Conservation (phyloP, 257 asterid species). For the Petunia axillaris region DNA sequence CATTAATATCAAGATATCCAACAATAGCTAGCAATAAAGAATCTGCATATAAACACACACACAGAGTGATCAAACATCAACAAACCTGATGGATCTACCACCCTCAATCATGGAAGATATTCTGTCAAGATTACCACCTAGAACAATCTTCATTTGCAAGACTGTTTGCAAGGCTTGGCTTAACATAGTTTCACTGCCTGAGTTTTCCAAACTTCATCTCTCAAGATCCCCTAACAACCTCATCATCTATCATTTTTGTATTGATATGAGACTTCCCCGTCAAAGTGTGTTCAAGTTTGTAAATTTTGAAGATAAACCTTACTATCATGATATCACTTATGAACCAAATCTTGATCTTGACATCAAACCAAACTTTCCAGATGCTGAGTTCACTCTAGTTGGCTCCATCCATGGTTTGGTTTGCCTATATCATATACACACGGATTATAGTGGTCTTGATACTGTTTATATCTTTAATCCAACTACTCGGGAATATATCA, state of each 20-base stretch:
- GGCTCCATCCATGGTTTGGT: conserved; percentile 51
- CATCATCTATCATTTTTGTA: neutral
- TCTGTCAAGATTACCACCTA: neutral
- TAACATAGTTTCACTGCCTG: neutral
- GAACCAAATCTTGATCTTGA: conserved; percentile 21
- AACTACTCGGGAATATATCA: conserved; percentile 43
- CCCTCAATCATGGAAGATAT: neutral
- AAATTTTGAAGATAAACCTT: neutral
- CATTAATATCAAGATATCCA: neutral
- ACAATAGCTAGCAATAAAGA: too few species aligned
- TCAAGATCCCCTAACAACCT: neutral
- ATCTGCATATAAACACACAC: neutral
- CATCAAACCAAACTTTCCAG: conserved; percentile 12
- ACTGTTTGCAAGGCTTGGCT: neutral
- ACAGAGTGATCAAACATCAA: neutral
- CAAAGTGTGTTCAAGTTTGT: neutral
- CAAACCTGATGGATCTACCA: neutral
- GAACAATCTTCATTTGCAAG: neutral
- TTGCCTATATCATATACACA: conserved; percentile 15
- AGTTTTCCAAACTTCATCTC: neutral
- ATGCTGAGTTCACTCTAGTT: conserved; percentile 22
- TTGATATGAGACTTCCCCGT: neutral
- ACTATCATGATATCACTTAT: neutral
- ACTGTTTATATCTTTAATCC: conserved; percentile 49
- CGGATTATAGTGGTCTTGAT: conserved; percentile 34